A percentile compares a stretch with the other conserved stretches of the same genome.
Evolutionary conservation across 164 flowering plant species (phyloP).

Genomic region (Kalanchoe fedtschenkoi): DNA sequence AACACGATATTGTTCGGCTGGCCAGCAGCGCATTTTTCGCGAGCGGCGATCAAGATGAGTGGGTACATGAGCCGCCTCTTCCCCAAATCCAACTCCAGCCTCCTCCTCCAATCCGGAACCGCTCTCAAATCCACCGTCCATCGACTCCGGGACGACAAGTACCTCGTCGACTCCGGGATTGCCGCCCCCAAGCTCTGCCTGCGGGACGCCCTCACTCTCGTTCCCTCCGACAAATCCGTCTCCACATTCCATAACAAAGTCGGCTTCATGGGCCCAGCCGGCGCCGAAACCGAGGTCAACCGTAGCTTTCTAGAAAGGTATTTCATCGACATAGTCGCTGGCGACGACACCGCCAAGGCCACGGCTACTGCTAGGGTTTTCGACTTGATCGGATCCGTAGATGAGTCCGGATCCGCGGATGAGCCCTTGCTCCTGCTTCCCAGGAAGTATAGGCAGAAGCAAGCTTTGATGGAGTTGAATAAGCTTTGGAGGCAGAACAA

Average conservation of each 20-base stretch:
- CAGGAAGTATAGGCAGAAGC: constrained; percentile 3
- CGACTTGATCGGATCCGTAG: not conserved
- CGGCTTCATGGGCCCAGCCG: not conserved
- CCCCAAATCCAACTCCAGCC: constrained; percentile 8
- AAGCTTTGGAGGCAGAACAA: constrained; percentile 1
- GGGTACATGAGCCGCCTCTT: constrained; percentile 1
- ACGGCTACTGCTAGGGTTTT: constrained; percentile 1
- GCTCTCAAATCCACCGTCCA: constrained; percentile 1
- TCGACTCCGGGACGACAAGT: constrained; percentile 5
- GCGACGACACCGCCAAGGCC: not conserved
- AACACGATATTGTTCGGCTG: too few relatives aligned
- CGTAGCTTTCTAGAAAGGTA: not conserved
- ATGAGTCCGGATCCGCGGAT: not conserved
- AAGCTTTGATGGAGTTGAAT: constrained; percentile 8
- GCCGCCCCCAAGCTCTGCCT: not conserved
- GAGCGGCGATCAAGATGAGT: not conserved
- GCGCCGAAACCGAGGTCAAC: constrained; percentile 3
- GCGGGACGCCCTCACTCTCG: constrained; percentile 2
- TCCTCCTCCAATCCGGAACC: constrained; percentile 3
- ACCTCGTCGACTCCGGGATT: constrained; percentile 2
- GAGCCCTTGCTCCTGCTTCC: not conserved
- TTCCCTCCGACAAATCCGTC: not conserved
- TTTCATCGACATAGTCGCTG: not conserved
- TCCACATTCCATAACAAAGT: constrained; percentile 5
- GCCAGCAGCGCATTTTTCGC: not conserved